Conservation (phyloP, 2,329 filamentous ascomycete genomes). For the Aspergillus intermedius region DNA sequence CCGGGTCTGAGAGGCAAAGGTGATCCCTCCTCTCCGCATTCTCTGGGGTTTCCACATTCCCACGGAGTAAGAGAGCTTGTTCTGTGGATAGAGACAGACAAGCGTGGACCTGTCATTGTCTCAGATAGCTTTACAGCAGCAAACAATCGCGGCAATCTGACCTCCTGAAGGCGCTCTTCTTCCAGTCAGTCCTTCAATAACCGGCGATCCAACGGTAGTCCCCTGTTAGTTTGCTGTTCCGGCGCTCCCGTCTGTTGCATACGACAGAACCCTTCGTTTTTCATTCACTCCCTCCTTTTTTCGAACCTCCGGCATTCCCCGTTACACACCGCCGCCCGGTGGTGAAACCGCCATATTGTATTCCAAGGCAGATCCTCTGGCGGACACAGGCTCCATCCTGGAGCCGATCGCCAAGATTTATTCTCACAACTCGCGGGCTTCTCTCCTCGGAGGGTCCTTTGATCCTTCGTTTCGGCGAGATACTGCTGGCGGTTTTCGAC, state of each 20-base stretch:
- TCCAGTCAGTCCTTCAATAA: not conserved
- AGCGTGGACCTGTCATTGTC: not conserved
- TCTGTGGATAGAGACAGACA: too few relatives aligned
- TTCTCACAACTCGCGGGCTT: slow-evolving; percentile 51
- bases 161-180: not conserved
- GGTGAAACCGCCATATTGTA: slow-evolving; percentile 30
- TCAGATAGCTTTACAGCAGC: not conserved
- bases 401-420: slow-evolving; percentile 47
- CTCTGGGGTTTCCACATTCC: not conserved
- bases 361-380: slow-evolving; percentile 17
- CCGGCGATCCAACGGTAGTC: too few relatives aligned
- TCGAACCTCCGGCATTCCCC: not conserved
- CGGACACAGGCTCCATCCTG: slow-evolving; percentile 32
- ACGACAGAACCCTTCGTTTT: not conserved
- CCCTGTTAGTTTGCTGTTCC: not conserved
- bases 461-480: slow-evolving; percentile 46
- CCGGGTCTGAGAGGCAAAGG: not conserved
- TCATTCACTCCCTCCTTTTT: not conserved
- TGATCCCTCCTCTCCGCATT: not conserved
- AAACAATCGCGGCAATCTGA: not conserved
- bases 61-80: not conserved
- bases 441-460: slow-evolving; percentile 54
- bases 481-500: slow-evolving; percentile 45
- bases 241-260: too few relatives aligned
- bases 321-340: slow-evolving; percentile 20